Evolutionary conservation across 1,284 basidiomycete genomes (phyloP), one percentile per base, ranked within the genome.

Genomic region (Sanghuangporus baumii): DNA sequence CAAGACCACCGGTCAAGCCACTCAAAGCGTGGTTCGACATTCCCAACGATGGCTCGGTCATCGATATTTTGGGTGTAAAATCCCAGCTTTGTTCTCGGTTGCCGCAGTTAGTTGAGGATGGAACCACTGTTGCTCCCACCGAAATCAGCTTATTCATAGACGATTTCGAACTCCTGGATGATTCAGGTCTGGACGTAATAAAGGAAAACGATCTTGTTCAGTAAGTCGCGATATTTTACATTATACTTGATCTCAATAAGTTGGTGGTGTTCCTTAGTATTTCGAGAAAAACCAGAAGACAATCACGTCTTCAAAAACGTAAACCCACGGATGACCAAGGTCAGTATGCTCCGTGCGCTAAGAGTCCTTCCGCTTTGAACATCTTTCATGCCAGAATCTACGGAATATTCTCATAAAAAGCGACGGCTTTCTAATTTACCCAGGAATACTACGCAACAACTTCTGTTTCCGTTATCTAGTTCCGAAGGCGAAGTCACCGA

Each of bases 21-120:
- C 16, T 65, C 12, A 62, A 60, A 54, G 64, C 64, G 12, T 65
- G 64, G 64, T 65, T 62, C 47, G 57, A 61, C 40, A 41, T 65
- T 18, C 50, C 55, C 0, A 38, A 62, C 20, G 51, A 52, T 23
- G 36, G 37, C 16, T 55, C 50, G 7, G 48, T 43, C 8, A 26
- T 60, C 3, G 43, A 59, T n/a, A 46, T 65, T 40, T 18, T 41
- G 5, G 40, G 18, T 12, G 26, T 65, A 16, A 65, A 65, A 48
- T n/a, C 43, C 8, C 60, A 62, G 36, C 55, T 65, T 20, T 62
- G 60, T 57, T 55, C 56, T 6, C 56, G 61, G 18, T 8, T 65
- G 11, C 51, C 18, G 9, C 51, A 59, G 12, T 50, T 60, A 18
- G 23, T 3, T 18, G 62, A 63, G 23, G 58, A 60, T 6, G 56